These are phyloP conservation scores for Yamadazyma membranifaciens DNA, from an alignment of 1,139 yeast species.

Conservation along the genomic window DNA sequence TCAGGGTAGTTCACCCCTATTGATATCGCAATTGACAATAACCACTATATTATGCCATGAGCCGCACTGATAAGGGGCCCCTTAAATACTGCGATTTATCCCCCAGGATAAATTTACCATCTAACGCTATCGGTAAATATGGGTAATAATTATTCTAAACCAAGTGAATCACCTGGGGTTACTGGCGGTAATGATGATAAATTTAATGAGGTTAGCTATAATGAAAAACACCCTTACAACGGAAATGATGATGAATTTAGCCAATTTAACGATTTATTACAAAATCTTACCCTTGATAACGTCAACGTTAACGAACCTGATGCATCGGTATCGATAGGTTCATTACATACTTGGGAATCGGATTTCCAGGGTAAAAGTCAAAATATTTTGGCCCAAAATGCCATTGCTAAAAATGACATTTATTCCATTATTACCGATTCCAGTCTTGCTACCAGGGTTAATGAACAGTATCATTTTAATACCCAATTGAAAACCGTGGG, in stretches of 20 bases:
- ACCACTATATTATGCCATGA: neutral
- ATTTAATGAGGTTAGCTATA: neutral
- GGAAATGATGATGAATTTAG: neutral
- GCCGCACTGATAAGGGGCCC: slow-evolving; percentile 4
- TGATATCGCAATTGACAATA: too few relatives aligned
- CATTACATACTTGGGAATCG: slow-evolving; percentile 50
- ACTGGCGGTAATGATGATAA: too few relatives aligned
- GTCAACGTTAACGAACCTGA: neutral
- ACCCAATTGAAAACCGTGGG: slow-evolving; percentile 63
- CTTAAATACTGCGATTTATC: neutral
- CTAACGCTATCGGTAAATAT: too few relatives aligned
- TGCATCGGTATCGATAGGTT: neutral
- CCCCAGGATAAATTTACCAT: too few relatives aligned
- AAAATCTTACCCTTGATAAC: slow-evolving; percentile 3
- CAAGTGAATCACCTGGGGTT: neutral
- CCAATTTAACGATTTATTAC: slow-evolving; percentile 5
- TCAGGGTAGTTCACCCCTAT: too few relatives aligned
- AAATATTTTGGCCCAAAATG: slow-evolving; percentile 58
- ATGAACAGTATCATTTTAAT: slow-evolving; percentile 56
- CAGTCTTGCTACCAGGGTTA: slow-evolving; percentile 18
- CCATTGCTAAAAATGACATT: slow-evolving; percentile 52
- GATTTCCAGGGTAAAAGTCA: slow-evolving; percentile 50
- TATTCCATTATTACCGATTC: slow-evolving; percentile 40
- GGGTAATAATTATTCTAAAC: slow-evolving; percentile 5
- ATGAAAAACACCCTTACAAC: slow-evolving; percentile 1